Evolutionary conservation across 1,284 basidiomycete species (phyloP), one percentile per base, ranked within the genome.

Genomic region (Rhodotorula mucilaginosa): DNA sequence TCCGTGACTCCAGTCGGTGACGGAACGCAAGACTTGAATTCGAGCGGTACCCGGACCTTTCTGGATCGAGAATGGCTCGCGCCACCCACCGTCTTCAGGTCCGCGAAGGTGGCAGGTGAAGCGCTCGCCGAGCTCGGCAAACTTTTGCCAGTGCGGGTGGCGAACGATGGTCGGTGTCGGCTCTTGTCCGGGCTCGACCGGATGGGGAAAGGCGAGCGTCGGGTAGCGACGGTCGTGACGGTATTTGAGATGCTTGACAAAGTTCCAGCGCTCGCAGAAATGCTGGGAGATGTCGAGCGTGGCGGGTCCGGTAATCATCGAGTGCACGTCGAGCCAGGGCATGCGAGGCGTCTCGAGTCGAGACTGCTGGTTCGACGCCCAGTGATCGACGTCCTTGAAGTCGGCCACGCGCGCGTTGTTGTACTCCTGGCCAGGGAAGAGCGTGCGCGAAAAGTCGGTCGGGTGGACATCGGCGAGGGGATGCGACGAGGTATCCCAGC

Each of bases 401-500:
- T 93, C 92, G 79, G 57, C 29, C 56, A 62, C 21, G 29, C 64
- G 72, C 21, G 78, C 77, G 58, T 79, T 77, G 68, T 79, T 79
- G 73, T 74, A 79, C 60, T 80, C 78, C 61, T 96, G 93, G 3
- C 95, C 95, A 0, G 94, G 91, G 84, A 95, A 97, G 47, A 97
- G 84, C 1, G 91, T 92, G 64, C 85, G 84, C 51, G 84, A 82
- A 79, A 93, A 93, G 78, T 93, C 84, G 2, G 90, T 90, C 0
- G 92, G 92, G 79, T 97, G 94, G 15, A 88, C 90, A 79, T 97
- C 94, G 6, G 93, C 90, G 51, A 96, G 85, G 2, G 92, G 92
- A 79, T 64, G 52, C 31, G 64, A 61, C 34, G 90, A 87, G 0
- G 90, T 93, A 81, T 97, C 95, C 93, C 94, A 98, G 48, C 95